Conservation (phyloP, 2,329 filamentous ascomycete species). For the Alternaria sp. region DNA sequence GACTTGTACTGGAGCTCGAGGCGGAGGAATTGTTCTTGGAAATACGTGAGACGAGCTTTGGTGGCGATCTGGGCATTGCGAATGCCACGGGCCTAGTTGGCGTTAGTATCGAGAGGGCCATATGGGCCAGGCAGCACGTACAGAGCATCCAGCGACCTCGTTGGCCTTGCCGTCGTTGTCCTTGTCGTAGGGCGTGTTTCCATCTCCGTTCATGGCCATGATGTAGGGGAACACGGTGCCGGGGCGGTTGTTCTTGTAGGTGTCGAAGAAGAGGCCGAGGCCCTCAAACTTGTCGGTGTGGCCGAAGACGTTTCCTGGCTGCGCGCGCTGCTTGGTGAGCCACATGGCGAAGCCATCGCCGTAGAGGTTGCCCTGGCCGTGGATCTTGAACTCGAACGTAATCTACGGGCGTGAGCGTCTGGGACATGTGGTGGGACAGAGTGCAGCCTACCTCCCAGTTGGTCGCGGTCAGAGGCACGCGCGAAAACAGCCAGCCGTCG, state of each 20-base stretch:
- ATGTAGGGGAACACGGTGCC: slow-evolving; percentile 96
- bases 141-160: slow-evolving; percentile 91
- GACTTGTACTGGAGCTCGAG: slow-evolving; percentile 94
- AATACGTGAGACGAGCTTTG: slow-evolving; percentile 89
- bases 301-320: slow-evolving; percentile 84
- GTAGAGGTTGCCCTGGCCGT: slow-evolving; percentile 86
- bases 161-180: slow-evolving; percentile 91
- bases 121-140: slow-evolving; percentile 46
- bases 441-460: slow-evolving; percentile 79
- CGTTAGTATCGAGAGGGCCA: slow-evolving; percentile 12
- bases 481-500: slow-evolving; percentile 90
- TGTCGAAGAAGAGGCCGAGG: slow-evolving; percentile 94
- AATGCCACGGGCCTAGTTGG: slow-evolving; percentile 74
- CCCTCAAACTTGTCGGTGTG: slow-evolving; percentile 89
- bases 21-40: slow-evolving; percentile 90
- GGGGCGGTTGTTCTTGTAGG: slow-evolving; percentile 98
- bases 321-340: slow-evolving; percentile 91
- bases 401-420: slow-evolving; percentile 60
- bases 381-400: slow-evolving; percentile 93
- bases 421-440: neutral
- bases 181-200: slow-evolving; percentile 87
- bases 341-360: slow-evolving; percentile 98
- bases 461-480: slow-evolving; percentile 92
- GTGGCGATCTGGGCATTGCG: slow-evolving; percentile 76
- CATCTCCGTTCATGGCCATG: slow-evolving; percentile 98